Conservation (phyloP, 129 eudicot genomes). For the Artemisia argyi region DNA sequence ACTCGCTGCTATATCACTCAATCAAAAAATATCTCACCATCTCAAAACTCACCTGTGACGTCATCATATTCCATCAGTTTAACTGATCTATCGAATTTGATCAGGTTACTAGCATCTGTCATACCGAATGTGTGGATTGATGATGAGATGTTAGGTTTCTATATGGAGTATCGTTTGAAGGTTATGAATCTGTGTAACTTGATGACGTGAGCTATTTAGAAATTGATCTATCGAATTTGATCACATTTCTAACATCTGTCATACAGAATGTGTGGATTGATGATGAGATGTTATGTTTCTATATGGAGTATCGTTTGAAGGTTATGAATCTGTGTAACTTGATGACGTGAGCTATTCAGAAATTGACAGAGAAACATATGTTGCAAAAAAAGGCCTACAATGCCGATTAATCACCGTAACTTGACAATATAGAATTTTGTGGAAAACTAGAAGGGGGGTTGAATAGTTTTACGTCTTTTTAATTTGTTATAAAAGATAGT, state of each 20-base stretch:
- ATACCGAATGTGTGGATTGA: slow-evolving; percentile 36
- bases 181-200: slow-evolving; percentile 47
- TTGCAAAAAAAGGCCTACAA: too few species aligned
- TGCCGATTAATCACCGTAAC: too few species aligned
- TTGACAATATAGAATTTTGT: too few species aligned
- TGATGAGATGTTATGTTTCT: slow-evolving; percentile 27
- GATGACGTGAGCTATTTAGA: slow-evolving; percentile 38
- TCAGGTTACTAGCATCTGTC: slow-evolving; percentile 39
- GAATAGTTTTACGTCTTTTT: too few species aligned
- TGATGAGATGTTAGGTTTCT: slow-evolving; percentile 26
- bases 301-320: slow-evolving; percentile 44
- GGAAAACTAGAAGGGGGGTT: too few species aligned
- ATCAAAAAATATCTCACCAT: too few species aligned
- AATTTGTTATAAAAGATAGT: too few species aligned
- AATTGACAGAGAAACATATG: slow-evolving; percentile 33
- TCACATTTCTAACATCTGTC: slow-evolving; percentile 39
- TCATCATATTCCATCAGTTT: slow-evolving; percentile 25
- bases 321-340: slow-evolving; percentile 47
- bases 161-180: slow-evolving; percentile 44
- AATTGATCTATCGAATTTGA: slow-evolving; percentile 30
- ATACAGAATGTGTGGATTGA: slow-evolving; percentile 36
- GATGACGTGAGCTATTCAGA: slow-evolving; percentile 38
- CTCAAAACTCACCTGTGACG: too few species aligned
- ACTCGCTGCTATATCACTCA: too few species aligned
- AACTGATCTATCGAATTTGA: slow-evolving; percentile 32